phyloP scores from a whole-genome alignment of 257 asterid genomes.

The Linderniella brevidens region DNA sequence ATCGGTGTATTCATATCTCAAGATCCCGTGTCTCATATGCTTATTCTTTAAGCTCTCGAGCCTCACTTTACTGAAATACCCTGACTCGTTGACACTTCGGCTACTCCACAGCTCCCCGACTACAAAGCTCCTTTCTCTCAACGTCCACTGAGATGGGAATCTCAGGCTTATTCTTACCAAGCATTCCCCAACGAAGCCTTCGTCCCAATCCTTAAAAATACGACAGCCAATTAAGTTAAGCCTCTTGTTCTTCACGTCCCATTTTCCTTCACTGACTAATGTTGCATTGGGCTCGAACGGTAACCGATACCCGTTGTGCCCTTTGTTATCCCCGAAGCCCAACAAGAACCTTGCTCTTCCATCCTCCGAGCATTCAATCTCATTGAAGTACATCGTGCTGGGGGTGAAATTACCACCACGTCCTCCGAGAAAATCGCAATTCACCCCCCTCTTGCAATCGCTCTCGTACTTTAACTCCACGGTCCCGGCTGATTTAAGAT shows the following conservation, averaged over 20 bases:
- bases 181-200: constrained; percentile 53
- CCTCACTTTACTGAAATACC: constrained; percentile 43
- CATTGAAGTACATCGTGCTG: constrained; percentile 22
- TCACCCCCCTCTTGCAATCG: constrained; percentile 36
- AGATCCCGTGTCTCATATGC: constrained; percentile 12
- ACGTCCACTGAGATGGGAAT: constrained; percentile 48
- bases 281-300: constrained; percentile 40
- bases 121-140: constrained; percentile 48
- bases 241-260: constrained; percentile 48
- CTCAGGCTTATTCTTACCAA: constrained; percentile 54
- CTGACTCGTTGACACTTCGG: constrained; percentile 32
- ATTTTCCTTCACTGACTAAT: constrained; percentile 65
- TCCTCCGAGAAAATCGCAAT: constrained; percentile 41
- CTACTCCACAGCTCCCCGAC: constrained; percentile 78
- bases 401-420: constrained; percentile 26
- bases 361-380: constrained; percentile 38
- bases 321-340: constrained; percentile 22
- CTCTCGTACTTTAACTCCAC: constrained; percentile 33
- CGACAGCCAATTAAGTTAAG: constrained; percentile 78
- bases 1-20: constrained; percentile 52
- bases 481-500: constrained; percentile 20
- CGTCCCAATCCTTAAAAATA: constrained; percentile 36
- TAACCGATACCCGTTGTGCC: constrained; percentile 15
- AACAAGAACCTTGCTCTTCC: constrained; percentile 63
- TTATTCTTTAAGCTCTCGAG: constrained; percentile 23